Evolutionary conservation across 2,329 filamentous ascomycete species (phyloP), one percentile per base, ranked within the genome.

Genomic region (Monilinia fructigena): DNA sequence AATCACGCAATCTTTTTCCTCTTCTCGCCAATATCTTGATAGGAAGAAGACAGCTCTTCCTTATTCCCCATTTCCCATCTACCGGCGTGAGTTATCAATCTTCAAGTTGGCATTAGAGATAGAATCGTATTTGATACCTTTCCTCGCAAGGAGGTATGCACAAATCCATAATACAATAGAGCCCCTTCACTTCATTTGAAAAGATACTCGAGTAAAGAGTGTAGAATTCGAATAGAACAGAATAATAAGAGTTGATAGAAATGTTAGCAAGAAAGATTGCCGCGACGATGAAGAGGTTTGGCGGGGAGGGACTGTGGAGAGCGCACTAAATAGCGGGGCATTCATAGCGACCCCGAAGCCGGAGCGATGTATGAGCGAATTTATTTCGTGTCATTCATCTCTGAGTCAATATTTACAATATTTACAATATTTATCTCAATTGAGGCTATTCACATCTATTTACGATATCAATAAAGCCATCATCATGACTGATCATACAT

Each of bases 401-500:
- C 35, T 38, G 18, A 47, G 31, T 60, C n/a, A 35, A 60, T 20
- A 47, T 40, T 40, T 11, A 40, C 16, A 35, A 50, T 26, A 47
- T 48, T 60, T 18, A 40, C 16, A 35, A 60, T 26, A 47, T 38
- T 60, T 20, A 45, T 50, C 31, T 50, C 45, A 50, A 60, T 50
- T 60, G 45, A 60, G 35, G 42, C 5, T 60, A 38, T 60, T 60
- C 58, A 48, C n/a, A 60, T 38, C n/a, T 23, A 50, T 38, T 38
- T 20, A 18, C 28, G 0, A 38, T 60, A 38, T 23, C 50, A 38
- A 18, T 35, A 23, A 47, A 23, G 12, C 8, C 45, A 60, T 60
- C 45, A 60, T 60, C 64, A 68, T 68, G 64, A 73, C 73, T 65
- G 58, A 50, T 16, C 74, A 76, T 64, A 83, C 81, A 63, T 76